phyloP scores from a whole-genome alignment of 2,329 filamentous ascomycete genomes.

The Apiospora malaysiana region DNA sequence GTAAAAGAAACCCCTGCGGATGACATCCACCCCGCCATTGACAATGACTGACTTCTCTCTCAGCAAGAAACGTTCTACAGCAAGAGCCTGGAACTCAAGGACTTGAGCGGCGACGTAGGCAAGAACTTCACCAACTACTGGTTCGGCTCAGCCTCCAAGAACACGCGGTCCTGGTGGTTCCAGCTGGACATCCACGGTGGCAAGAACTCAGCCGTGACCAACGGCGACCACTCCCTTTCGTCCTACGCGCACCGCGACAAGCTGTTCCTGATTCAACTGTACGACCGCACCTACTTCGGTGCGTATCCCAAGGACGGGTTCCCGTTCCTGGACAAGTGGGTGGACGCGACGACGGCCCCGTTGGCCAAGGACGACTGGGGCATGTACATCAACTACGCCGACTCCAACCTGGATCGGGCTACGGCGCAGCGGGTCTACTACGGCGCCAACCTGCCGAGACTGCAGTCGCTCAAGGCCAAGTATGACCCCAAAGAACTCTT shows the following conservation, averaged over 20 bases:
- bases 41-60: background rate
- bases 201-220: conserved; percentile 43
- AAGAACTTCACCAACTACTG: conserved; percentile 46
- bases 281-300: conserved; percentile 44
- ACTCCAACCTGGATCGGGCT: conserved; percentile 51
- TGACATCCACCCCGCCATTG: background rate
- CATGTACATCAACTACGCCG: conserved; percentile 60
- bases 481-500: conserved; percentile 49
- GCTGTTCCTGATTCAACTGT: conserved; percentile 55
- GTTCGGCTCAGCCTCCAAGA: conserved; percentile 43
- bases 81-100: conserved; percentile 48
- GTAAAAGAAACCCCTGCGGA: conserved; percentile 31
- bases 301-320: conserved; percentile 37
- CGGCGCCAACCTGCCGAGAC: conserved; percentile 43
- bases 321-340: conserved; percentile 37
- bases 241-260: conserved; percentile 50
- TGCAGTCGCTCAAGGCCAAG: conserved; percentile 46
- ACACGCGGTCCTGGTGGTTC: conserved; percentile 46
- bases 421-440: conserved; percentile 57
- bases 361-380: conserved; percentile 33
- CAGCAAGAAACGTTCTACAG: conserved; percentile 51
- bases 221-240: conserved; percentile 37
- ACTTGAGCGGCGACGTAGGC: conserved; percentile 41
- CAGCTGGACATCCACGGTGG: conserved; percentile 50
- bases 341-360: conserved; percentile 30